phyloP scores from a whole-genome alignment of 768 basidiomycete genomes.

The Mycena galopus region DNA sequence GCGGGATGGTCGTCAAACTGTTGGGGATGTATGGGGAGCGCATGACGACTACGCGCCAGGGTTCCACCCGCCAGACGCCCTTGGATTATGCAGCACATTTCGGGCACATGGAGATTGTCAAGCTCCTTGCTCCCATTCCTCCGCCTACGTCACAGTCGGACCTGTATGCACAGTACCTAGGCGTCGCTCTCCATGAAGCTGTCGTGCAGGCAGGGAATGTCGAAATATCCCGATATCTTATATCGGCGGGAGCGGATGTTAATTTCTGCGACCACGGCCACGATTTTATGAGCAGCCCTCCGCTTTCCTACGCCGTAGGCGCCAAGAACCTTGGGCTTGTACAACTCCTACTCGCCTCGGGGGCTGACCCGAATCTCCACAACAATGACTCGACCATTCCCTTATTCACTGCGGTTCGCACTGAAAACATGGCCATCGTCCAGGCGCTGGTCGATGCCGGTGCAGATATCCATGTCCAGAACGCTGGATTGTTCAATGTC shows the following conservation, averaged over 20 bases:
- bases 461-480: not conserved
- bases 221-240: not conserved
- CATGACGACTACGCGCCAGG: not conserved
- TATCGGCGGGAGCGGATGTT: not conserved
- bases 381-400: not conserved
- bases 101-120: not conserved
- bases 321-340: not conserved
- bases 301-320: not conserved
- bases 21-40: not conserved
- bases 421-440: not conserved
- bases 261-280: not conserved
- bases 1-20: not conserved
- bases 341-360: not conserved
- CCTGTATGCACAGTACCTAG: not conserved
- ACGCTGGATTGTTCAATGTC: not conserved
- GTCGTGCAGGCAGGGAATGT: not conserved
- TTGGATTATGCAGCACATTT: not conserved
- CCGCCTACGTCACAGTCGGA: not conserved
- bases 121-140: not conserved
- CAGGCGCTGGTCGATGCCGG: not conserved
- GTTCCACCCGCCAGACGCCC: not conserved
- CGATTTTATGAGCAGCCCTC: not conserved
- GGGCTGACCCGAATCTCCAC: not conserved
- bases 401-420: not conserved
- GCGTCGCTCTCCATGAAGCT: not conserved